phyloP scores from a whole-genome alignment of 345 rosid species.

The Populus nigra region DNA sequence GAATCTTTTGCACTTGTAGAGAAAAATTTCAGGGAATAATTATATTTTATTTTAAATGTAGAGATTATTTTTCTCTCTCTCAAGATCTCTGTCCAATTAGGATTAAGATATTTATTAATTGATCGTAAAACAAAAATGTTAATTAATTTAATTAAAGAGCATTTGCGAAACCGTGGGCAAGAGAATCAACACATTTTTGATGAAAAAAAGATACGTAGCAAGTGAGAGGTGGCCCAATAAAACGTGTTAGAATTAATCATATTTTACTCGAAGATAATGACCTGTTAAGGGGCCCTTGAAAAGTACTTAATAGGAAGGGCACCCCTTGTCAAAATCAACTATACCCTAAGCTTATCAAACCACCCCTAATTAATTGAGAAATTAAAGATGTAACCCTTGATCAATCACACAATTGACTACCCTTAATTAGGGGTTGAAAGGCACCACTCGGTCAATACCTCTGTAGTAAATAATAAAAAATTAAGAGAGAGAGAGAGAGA shows the following conservation, averaged over 20 bases:
- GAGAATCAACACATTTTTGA: not conserved
- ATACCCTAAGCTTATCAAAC: not conserved
- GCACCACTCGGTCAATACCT: slow-evolving; percentile 25
- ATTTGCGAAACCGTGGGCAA: not conserved
- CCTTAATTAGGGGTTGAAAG: slow-evolving; percentile 20
- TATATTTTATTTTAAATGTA: no score
- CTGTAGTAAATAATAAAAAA: not conserved
- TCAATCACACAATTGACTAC: slow-evolving; percentile 16
- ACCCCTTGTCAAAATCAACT: slow-evolving; percentile 23
- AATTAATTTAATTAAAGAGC: not conserved
- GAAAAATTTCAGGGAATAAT: not conserved
- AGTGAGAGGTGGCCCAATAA: slow-evolving; percentile 24
- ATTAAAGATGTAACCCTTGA: slow-evolving; percentile 6
- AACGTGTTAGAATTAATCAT: slow-evolving; percentile 33
- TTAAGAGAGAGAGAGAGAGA: not conserved
- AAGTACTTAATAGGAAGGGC: not conserved
- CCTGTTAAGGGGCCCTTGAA: not conserved
- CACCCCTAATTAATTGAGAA: not conserved
- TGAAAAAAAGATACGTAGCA: not conserved
- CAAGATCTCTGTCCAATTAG: not conserved
- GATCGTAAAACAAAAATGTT: not conserved
- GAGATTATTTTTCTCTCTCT: not conserved
- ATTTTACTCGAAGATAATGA: slow-evolving; percentile 32
- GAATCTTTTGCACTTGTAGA: no score
- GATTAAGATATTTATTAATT: no score